Evolutionary conservation across 345 rosid species (phyloP).

Genomic region (Brassica rapa): DNA sequence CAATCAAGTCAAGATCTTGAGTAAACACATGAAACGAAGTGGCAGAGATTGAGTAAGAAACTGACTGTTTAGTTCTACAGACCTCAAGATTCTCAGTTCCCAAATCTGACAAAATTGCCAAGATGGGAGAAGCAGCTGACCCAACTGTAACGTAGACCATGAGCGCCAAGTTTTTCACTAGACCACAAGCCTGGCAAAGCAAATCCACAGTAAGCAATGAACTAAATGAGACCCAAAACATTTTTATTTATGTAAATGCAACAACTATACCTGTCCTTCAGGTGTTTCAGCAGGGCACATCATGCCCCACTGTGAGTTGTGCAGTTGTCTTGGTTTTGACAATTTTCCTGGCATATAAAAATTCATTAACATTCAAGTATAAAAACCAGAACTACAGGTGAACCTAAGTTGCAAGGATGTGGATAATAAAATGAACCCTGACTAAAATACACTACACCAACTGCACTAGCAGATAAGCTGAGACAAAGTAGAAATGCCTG

Average conservation of each 20-base stretch:
- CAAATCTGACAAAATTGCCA: conserved; percentile 96
- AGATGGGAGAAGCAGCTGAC: conserved; percentile 88
- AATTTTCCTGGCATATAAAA: conserved; percentile 67
- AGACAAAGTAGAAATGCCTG: conserved; percentile 2
- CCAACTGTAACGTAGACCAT: conserved; percentile 99
- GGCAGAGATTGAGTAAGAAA: conserved; percentile 2
- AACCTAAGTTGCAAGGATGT: conserved; percentile 1
- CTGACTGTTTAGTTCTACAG: conserved; percentile 19
- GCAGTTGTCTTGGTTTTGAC: conserved; percentile 98
- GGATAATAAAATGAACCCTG: not conserved
- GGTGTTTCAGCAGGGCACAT: conserved; percentile 99
- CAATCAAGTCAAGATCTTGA: conserved; percentile 30
- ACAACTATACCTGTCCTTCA: conserved; percentile 81
- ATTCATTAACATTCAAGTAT: conserved; percentile 24
- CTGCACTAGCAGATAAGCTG: not conserved
- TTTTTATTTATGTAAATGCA: conserved; percentile 18
- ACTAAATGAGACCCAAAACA: conserved; percentile 6
- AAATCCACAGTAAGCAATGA: conserved; percentile 3
- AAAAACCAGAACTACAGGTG: not conserved
- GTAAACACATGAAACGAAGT: conserved; percentile 12
- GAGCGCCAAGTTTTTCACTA: conserved; percentile 95
- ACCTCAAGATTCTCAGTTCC: conserved; percentile 99
- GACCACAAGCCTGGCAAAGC: conserved; percentile 79
- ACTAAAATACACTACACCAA: not conserved
- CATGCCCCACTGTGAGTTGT: conserved; percentile 99